Conservation (phyloP, 2,329 filamentous ascomycete genomes). For the Fusarium mundagurra region DNA sequence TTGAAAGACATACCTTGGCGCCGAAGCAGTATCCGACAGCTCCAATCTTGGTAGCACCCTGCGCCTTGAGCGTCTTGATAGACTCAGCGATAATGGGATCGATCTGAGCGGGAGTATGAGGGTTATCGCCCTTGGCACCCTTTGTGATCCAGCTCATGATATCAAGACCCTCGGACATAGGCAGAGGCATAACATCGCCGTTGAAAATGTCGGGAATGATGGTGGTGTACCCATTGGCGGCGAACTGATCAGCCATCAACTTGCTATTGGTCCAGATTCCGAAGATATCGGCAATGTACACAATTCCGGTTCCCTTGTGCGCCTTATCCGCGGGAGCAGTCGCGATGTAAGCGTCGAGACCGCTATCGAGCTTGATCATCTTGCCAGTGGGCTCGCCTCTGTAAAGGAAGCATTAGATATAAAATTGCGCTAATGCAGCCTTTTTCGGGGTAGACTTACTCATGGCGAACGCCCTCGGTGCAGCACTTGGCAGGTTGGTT, state of each 20-base stretch:
- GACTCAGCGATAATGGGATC: slow-evolving; percentile 49
- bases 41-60: slow-evolving; percentile 63
- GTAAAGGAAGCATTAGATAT: neutral
- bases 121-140: slow-evolving; percentile 60
- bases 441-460: slow-evolving; percentile 52
- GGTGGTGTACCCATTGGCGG: slow-evolving; percentile 52
- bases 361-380: slow-evolving; percentile 55
- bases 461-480: slow-evolving; percentile 61
- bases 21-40: slow-evolving; percentile 74
- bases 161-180: slow-evolving; percentile 44
- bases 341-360: slow-evolving; percentile 62
- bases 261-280: slow-evolving; percentile 54
- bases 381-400: slow-evolving; percentile 61
- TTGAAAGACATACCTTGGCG: slow-evolving; percentile 60
- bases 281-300: slow-evolving; percentile 52
- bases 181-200: slow-evolving; percentile 46
- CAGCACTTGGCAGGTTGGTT: slow-evolving; percentile 64
- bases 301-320: slow-evolving; percentile 45
- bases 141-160: slow-evolving; percentile 49
- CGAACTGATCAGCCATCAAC: slow-evolving; percentile 54
- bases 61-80: slow-evolving; percentile 65
- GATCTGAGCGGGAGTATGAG: slow-evolving; percentile 47
- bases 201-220: slow-evolving; percentile 53
- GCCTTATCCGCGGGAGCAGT: slow-evolving; percentile 49
- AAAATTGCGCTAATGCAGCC: neutral